These are phyloP conservation scores for Acrocalymma vagum DNA, from an alignment of 2,329 filamentous ascomycete species.

Conservation along the genomic window DNA sequence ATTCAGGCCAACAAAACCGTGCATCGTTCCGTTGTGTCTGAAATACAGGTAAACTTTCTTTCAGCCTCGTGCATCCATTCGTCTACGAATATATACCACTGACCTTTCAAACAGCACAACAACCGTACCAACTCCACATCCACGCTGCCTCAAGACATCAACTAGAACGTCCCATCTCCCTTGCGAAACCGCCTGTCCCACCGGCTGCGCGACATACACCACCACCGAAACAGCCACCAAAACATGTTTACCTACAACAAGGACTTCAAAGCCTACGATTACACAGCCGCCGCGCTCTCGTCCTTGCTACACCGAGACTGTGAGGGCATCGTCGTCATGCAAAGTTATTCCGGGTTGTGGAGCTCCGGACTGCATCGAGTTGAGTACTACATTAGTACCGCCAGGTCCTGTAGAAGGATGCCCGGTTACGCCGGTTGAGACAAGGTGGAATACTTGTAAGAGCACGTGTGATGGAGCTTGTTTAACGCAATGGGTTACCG, in stretches of 20 bases:
- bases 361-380: slow-evolving; percentile 18
- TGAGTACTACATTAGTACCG: slow-evolving; percentile 21
- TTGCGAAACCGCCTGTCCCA: slow-evolving; percentile 18
- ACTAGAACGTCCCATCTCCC: slow-evolving; percentile 13
- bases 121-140: slow-evolving; percentile 18
- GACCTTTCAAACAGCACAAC: slow-evolving; percentile 19
- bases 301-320: slow-evolving; percentile 18
- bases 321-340: slow-evolving; percentile 13
- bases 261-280: slow-evolving; percentile 1
- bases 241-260: slow-evolving; percentile 6
- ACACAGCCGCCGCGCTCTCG: slow-evolving; percentile 4
- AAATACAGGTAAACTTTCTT: slow-evolving; percentile 7
- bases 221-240: slow-evolving; percentile 2
- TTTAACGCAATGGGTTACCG: slow-evolving; percentile 25
- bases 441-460: slow-evolving; percentile 14
- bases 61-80: not conserved
- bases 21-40: slow-evolving; percentile 14
- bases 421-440: slow-evolving; percentile 17
- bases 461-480: slow-evolving; percentile 22
- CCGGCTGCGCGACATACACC: slow-evolving; percentile 15
- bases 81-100: not conserved
- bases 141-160: slow-evolving; percentile 13
- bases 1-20: slow-evolving; percentile 13
- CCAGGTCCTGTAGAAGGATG: slow-evolving; percentile 16
- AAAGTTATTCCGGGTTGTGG: slow-evolving; percentile 18